Evolutionary conservation across 2,329 filamentous ascomycete genomes (phyloP).

Genomic region (Fusarium sp.): DNA sequence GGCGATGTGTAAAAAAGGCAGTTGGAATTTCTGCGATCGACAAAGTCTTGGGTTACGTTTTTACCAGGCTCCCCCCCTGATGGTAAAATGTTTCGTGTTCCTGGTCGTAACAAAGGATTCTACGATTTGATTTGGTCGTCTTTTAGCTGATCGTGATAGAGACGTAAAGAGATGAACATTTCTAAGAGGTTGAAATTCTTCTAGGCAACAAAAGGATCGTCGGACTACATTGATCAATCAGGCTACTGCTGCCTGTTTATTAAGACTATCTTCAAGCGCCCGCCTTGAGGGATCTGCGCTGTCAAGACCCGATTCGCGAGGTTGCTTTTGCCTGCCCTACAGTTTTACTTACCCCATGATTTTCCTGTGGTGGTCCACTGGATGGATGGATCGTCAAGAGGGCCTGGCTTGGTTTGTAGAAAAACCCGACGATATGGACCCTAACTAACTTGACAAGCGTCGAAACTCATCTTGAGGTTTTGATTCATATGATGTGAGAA

Average conservation of each 20-base stretch:
- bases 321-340: not conserved
- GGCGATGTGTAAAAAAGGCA: not conserved
- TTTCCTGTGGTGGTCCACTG: constrained; percentile 12
- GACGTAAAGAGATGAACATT: not conserved
- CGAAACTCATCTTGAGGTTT: not conserved
- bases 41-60: not conserved
- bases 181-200: not conserved
- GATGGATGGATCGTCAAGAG: constrained; percentile 5
- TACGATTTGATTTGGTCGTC: not conserved
- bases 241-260: not conserved
- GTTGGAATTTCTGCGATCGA: not conserved
- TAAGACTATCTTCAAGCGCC: not conserved
- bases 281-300: constrained; percentile 26
- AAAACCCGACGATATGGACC: not conserved
- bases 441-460: not conserved
- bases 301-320: constrained; percentile 18
- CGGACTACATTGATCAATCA: not conserved
- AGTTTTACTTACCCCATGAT: constrained; percentile 18
- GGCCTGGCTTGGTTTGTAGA: not conserved
- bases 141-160: not conserved
- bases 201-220: not conserved
- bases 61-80: not conserved
- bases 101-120: not conserved
- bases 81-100: not conserved
- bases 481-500: not conserved